Percentiles rank a stretch among this genome's conserved stretches.
Evolutionary conservation across 768 basidiomycete species (phyloP).

Genomic region (Leccinum uliginosum): DNA sequence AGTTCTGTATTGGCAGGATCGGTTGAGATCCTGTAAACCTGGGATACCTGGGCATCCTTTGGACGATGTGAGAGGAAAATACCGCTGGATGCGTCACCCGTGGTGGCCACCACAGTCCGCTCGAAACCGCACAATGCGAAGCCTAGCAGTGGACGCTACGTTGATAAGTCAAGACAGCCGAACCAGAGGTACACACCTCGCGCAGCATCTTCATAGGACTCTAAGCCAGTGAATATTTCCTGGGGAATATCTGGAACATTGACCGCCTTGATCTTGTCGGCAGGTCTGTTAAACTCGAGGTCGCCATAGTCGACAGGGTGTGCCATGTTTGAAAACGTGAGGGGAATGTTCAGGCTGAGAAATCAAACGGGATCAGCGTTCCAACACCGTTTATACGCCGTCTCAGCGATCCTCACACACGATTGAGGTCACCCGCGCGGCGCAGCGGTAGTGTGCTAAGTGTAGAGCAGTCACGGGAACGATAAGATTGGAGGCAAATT

Average conservation of each 20-base stretch:
- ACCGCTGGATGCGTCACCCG: slow-evolving; percentile 13
- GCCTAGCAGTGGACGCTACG: slow-evolving; percentile 13
- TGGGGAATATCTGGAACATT: slow-evolving; percentile 31
- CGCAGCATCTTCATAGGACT: slow-evolving; percentile 36
- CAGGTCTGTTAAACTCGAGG: slow-evolving; percentile 34
- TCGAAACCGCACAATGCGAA: slow-evolving; percentile 29
- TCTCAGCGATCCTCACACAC: neutral
- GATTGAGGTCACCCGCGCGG: neutral
- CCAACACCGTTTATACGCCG: slow-evolving; percentile 2
- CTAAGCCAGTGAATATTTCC: slow-evolving; percentile 34
- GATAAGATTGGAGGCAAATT: slow-evolving; percentile 2
- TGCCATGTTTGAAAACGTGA: slow-evolving; percentile 13
- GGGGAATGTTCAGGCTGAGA: neutral
- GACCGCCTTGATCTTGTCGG: slow-evolving; percentile 37
- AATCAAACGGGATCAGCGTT: neutral
- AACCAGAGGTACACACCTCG: slow-evolving; percentile 21
- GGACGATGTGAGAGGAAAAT: slow-evolving; percentile 38
- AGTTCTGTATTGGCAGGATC: slow-evolving; percentile 24
- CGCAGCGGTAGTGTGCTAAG: neutral
- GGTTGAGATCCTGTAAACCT: slow-evolving; percentile 33
- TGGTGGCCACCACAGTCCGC: slow-evolving; percentile 10
- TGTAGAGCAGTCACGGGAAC: neutral
- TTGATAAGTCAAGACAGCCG: neutral
- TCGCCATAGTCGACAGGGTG: slow-evolving; percentile 27
- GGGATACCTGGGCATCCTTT: slow-evolving; percentile 35